Conservation (phyloP, 495 filamentous ascomycete species). For the Xylaria nigripes region DNA sequence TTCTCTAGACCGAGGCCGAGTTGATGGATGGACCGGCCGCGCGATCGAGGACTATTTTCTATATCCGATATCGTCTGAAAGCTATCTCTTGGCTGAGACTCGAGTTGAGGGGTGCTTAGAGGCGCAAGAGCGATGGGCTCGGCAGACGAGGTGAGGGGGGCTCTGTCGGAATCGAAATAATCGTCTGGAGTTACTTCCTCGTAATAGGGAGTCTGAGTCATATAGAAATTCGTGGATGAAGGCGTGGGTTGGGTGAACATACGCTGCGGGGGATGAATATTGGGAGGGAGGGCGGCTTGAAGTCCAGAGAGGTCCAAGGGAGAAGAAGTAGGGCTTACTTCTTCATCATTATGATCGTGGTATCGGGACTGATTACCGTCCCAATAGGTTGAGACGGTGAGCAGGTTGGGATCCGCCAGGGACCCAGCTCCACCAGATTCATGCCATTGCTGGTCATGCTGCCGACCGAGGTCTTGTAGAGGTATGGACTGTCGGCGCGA, state of each 20-base stretch:
- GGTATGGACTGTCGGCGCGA: conserved; percentile 66
- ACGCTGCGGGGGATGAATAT: conserved; percentile 25
- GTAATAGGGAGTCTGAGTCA: conserved; percentile 39
- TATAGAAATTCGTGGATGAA: conserved; percentile 28
- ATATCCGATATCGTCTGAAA: conserved; percentile 52
- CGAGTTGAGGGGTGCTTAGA: conserved; percentile 36
- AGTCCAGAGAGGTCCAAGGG: conserved; percentile 39
- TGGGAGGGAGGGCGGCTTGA: conserved; percentile 42
- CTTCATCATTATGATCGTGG: conserved; percentile 22
- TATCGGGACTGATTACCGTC: conserved; percentile 29
- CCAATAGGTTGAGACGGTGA: conserved; percentile 41
- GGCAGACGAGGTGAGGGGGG: conserved; percentile 51
- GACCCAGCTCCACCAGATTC: conserved; percentile 23
- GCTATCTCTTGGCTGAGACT: conserved; percentile 53
- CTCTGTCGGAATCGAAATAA: conserved; percentile 62
- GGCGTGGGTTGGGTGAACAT: conserved; percentile 14
- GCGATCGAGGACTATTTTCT: conserved; percentile 32
- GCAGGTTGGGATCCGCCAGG: conserved; percentile 28
- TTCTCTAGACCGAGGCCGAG: conserved; percentile 47
- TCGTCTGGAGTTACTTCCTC: conserved; percentile 46
- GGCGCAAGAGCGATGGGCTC: conserved; percentile 60
- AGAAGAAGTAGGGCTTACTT: conserved; percentile 29
- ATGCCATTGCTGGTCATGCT: conserved; percentile 41
- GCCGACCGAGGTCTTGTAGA: conserved; percentile 66
- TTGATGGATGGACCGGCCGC: conserved; percentile 35